These are phyloP conservation scores for Cicer judaicum DNA, from an alignment of 306 rosid genomes.

Conservation along the genomic window DNA sequence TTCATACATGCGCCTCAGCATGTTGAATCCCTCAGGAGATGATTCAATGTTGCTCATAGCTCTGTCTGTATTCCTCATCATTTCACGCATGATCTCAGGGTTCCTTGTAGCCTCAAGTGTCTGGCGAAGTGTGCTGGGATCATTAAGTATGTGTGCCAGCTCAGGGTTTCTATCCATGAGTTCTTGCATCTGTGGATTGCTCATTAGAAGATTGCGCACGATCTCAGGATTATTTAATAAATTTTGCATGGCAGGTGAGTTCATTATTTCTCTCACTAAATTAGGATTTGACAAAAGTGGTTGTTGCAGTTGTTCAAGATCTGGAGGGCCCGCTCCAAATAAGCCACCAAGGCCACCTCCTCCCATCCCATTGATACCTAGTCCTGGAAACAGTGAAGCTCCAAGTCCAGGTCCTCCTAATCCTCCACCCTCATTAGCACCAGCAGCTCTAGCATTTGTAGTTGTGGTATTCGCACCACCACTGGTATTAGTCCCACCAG, in stretches of 20 bases:
- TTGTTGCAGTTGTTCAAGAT: constrained; percentile 82
- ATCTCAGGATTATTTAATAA: constrained; percentile 72
- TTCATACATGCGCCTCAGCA: constrained; percentile 95
- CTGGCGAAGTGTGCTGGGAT: constrained; percentile 84
- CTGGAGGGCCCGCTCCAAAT: constrained; percentile 71
- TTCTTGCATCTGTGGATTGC: constrained; percentile 88
- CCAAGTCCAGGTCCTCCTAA: constrained; percentile 67
- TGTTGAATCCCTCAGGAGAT: constrained; percentile 90
- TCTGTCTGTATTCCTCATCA: constrained; percentile 93
- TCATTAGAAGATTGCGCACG: constrained; percentile 77
- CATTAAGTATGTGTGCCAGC: constrained; percentile 82
- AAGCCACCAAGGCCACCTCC: constrained; percentile 59
- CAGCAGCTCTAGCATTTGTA: constrained; percentile 54
- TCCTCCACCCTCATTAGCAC: constrained; percentile 62
- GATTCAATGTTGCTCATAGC: constrained; percentile 95
- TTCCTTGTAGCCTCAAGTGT: constrained; percentile 90
- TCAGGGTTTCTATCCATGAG: constrained; percentile 86
- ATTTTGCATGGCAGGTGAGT: constrained; percentile 78
- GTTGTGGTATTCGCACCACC: constrained; percentile 56
- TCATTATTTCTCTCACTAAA: constrained; percentile 76
- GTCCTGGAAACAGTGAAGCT: constrained; percentile 70
- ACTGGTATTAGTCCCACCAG: constrained; percentile 56
- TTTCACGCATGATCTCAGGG: constrained; percentile 95
- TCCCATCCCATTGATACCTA: constrained; percentile 61
- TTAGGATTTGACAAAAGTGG: constrained; percentile 72